phyloP scores from a whole-genome alignment of 164 flowering plant species.

The Taxillus chinensis region DNA sequence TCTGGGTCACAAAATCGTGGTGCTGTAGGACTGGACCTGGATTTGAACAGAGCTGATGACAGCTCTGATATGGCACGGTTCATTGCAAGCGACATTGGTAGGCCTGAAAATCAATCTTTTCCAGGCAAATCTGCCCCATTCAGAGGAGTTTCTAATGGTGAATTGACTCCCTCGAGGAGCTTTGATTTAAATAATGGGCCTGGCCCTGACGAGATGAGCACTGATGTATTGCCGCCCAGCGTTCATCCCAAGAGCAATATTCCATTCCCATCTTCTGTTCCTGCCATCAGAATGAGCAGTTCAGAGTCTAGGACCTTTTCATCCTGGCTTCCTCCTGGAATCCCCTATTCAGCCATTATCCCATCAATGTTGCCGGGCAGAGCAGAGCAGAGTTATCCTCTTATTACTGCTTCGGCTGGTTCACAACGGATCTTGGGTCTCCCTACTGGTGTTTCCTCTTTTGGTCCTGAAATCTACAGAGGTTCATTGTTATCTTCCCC shows the following conservation, averaged over 20 bases:
- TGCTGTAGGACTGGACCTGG: background rate
- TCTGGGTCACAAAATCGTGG: background rate
- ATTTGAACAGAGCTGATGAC: slow-evolving; percentile 3
- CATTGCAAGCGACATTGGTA: background rate
- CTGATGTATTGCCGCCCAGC: background rate
- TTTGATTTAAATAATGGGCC: slow-evolving; percentile 4
- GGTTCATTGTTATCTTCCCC: background rate
- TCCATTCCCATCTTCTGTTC: background rate
- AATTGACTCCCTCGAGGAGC: background rate
- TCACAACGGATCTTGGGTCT: background rate
- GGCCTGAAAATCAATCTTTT: background rate
- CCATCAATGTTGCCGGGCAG: slow-evolving; percentile 1
- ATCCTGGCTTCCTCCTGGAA: slow-evolving; percentile 2
- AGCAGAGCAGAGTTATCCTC: slow-evolving; percentile 1
- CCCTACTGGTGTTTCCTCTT: background rate
- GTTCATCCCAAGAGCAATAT: background rate
- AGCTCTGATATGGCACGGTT: background rate
- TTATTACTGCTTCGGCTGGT: background rate
- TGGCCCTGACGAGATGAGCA: background rate
- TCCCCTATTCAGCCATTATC: slow-evolving; percentile 1
- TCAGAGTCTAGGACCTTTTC: background rate
- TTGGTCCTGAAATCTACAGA: background rate
- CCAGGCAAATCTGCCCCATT: background rate
- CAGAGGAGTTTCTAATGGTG: background rate
- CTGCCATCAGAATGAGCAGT: background rate